Percentiles rank a stretch among this genome's conserved stretches.
phyloP scores from a whole-genome alignment of 495 filamentous ascomycete species.

The Tuber melanosporum region DNA sequence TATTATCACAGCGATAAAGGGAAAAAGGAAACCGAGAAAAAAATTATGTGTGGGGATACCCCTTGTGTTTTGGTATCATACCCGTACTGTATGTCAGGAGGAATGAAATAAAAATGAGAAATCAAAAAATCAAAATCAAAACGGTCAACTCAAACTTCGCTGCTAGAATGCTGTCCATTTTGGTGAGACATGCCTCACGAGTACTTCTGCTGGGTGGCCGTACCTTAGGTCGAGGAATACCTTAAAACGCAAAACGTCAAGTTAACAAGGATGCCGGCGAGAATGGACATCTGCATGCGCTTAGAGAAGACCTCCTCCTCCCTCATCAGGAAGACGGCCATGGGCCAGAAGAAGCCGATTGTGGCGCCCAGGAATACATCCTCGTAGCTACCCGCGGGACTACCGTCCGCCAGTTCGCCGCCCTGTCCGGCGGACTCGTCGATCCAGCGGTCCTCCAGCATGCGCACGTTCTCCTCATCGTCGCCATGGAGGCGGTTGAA shows the following conservation, averaged over 20 bases:
- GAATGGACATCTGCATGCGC: slow-evolving; percentile 74
- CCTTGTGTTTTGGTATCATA: too few species aligned
- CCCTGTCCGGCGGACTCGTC: slow-evolving; percentile 52
- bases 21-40: too few species aligned
- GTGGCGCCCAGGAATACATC: slow-evolving; percentile 82
- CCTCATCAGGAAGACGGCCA: slow-evolving; percentile 70
- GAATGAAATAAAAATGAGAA: too few species aligned
- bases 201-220: too few species aligned
- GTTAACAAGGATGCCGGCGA: slow-evolving; percentile 71
- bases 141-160: too few species aligned
- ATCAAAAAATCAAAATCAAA: too few species aligned
- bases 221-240: slow-evolving; percentile 36
- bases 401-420: slow-evolving; percentile 46
- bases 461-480: slow-evolving; percentile 52
- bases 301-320: slow-evolving; percentile 85
- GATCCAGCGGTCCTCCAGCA: slow-evolving; percentile 86
- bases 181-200: too few species aligned
- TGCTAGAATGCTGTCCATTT: too few species aligned
- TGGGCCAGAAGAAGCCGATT: slow-evolving; percentile 89
- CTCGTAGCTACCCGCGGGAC: slow-evolving; percentile 55
- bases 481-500: slow-evolving; percentile 66
- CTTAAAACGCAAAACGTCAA: slow-evolving; percentile 61
- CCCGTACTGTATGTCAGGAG: too few species aligned
- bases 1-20: too few species aligned
- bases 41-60: too few species aligned